These are phyloP conservation scores for Hibiscus mutabilis DNA, from an alignment of 345 rosid genomes.

Conservation along the genomic window DNA sequence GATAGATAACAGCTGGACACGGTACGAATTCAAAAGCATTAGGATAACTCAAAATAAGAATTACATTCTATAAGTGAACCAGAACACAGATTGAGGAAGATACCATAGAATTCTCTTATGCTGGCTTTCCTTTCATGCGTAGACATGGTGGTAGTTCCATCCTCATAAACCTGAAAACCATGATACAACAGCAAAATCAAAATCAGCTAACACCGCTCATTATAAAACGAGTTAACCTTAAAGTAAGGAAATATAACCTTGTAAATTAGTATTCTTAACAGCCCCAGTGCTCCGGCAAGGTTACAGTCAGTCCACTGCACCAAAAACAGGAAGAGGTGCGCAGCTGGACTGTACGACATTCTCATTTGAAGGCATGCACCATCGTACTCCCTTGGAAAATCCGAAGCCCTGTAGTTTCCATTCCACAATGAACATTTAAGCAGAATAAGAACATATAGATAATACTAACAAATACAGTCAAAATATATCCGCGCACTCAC, in stretches of 20 bases:
- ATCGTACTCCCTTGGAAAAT: conserved; percentile 49
- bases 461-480: neutral
- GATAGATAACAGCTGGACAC: conserved; percentile 52
- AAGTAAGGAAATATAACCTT: conserved; percentile 29
- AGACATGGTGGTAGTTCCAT: conserved; percentile 63
- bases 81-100: neutral
- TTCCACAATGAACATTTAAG: neutral
- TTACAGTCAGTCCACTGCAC: conserved; percentile 68
- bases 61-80: neutral
- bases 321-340: conserved; percentile 54
- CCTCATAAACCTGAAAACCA: conserved; percentile 51
- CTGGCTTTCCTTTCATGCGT: conserved; percentile 54
- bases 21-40: conserved; percentile 9
- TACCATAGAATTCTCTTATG: conserved; percentile 61
- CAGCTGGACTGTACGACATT: conserved; percentile 67
- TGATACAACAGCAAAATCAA: neutral
- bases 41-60: neutral
- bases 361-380: conserved; percentile 73
- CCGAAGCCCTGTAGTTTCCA: conserved; percentile 47
- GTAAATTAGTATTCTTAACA: conserved; percentile 56
- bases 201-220: conserved; percentile 5
- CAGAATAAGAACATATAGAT: neutral
- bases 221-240: neutral
- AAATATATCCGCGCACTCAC: neutral
- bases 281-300: conserved; percentile 62